Evolutionary conservation across 352 stramenopile genomes (phyloP).

Genomic region (Globisporangium radiosum): DNA sequence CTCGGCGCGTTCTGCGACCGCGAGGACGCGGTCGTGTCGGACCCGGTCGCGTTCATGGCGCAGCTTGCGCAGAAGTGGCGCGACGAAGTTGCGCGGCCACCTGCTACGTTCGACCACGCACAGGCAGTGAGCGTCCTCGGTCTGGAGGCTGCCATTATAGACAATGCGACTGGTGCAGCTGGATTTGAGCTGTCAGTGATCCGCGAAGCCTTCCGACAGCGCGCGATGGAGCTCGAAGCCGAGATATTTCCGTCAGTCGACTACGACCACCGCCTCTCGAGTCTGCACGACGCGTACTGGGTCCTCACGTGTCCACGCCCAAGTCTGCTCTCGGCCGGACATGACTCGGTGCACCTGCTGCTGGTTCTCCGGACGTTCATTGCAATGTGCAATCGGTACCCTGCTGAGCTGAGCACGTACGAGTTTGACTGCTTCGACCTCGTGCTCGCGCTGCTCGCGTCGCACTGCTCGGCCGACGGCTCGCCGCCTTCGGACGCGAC

Average conservation of each 20-base stretch:
- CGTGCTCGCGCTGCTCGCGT: constrained; percentile 45
- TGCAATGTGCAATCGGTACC: constrained; percentile 61
- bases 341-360: constrained; percentile 67
- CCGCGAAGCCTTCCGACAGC: constrained; percentile 53
- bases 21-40: constrained; percentile 68
- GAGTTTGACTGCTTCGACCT: constrained; percentile 67
- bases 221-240: constrained; percentile 27
- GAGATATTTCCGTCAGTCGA: constrained; percentile 19
- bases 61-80: constrained; percentile 78
- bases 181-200: constrained; percentile 22
- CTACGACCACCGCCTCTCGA: constrained; percentile 22
- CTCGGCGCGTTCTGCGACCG: constrained; percentile 89
- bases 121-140: constrained; percentile 43
- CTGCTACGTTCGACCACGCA: constrained; percentile 19
- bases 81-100: constrained; percentile 40
- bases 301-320: constrained; percentile 60
- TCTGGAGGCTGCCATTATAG: constrained; percentile 7
- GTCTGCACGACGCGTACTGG: constrained; percentile 55
- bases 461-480: constrained; percentile 52
- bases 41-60: constrained; percentile 86
- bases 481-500: constrained; percentile 33
- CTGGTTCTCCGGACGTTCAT: constrained; percentile 61
- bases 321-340: constrained; percentile 56
- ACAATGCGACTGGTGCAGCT: background rate
- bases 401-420: constrained; percentile 38